Evolutionary conservation across 2,329 filamentous ascomycete genomes (phyloP).

Genomic region (Hysterium pulicare): DNA sequence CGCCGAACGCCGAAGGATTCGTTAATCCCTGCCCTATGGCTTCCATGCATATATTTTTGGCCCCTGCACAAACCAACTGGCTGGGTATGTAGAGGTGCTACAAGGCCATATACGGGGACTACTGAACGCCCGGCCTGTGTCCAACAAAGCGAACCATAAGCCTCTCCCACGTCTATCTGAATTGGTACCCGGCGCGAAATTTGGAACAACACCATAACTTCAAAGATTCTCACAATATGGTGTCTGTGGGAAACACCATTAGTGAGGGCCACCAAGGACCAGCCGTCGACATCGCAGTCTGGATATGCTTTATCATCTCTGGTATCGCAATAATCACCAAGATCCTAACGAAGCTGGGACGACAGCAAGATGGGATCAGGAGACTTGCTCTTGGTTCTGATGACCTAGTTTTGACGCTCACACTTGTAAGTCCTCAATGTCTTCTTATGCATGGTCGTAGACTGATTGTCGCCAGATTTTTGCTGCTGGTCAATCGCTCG

Average conservation of each 20-base stretch:
- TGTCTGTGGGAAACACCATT: too few relatives aligned
- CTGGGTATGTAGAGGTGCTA: too few relatives aligned
- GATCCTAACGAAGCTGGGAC: constrained; percentile 7
- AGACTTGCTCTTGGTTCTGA: constrained; percentile 4
- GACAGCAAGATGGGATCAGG: constrained; percentile 1
- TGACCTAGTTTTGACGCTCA: constrained; percentile 2
- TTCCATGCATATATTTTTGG: too few relatives aligned
- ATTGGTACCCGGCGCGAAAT: background rate
- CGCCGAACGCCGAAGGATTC: too few relatives aligned
- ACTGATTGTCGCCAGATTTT: constrained; percentile 4
- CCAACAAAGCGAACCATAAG: background rate
- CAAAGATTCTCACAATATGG: too few relatives aligned
- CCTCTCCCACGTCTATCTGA: background rate
- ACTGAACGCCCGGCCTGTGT: too few relatives aligned
- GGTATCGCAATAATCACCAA: constrained; percentile 6
- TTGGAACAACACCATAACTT: too few relatives aligned
- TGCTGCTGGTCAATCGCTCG: constrained; percentile 4
- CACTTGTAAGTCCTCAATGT: constrained; percentile 2
- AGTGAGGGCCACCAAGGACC: constrained; percentile 4
- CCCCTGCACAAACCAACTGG: too few relatives aligned
- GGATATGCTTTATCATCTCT: constrained; percentile 10
- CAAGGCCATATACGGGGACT: too few relatives aligned
- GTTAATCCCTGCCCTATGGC: too few relatives aligned
- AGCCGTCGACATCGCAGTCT: constrained; percentile 7
- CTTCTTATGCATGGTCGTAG: background rate